These are phyloP conservation scores for Kodamaea leandrae DNA, from an alignment of 805 yeast genomes.

Conservation along the genomic window DNA sequence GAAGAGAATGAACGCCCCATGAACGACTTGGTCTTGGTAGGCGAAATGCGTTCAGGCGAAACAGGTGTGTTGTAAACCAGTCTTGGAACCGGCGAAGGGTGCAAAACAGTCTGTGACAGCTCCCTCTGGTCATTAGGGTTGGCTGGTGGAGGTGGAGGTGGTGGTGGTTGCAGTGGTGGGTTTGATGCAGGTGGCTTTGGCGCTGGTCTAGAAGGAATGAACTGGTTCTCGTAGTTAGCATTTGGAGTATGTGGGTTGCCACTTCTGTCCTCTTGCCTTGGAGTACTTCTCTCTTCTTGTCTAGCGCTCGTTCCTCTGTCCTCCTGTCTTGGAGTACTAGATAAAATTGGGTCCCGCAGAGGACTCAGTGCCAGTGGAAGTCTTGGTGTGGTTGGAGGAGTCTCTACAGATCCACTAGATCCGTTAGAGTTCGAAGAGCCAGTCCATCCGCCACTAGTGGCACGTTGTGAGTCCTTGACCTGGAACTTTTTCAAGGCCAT, in stretches of 20 bases:
- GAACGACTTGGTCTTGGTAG: constrained; percentile 18
- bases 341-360: constrained; percentile 9
- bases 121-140: neutral
- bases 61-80: constrained; percentile 10
- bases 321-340: constrained; percentile 33
- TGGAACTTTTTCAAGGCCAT: constrained; percentile 44
- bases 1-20: constrained; percentile 38
- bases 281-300: constrained; percentile 26
- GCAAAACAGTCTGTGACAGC: constrained; percentile 5
- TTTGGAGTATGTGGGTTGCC: constrained; percentile 25
- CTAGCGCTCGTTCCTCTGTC: neutral
- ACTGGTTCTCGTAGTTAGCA: constrained; percentile 40
- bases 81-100: constrained; percentile 3
- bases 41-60: constrained; percentile 15
- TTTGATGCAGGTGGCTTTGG: constrained; percentile 51
- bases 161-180: constrained; percentile 11
- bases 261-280: constrained; percentile 22
- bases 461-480: constrained; percentile 16
- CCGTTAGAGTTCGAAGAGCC: constrained; percentile 11
- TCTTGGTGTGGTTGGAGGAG: constrained; percentile 32
- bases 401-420: constrained; percentile 24
- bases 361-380: constrained; percentile 11
- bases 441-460: neutral
- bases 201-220: constrained; percentile 66
- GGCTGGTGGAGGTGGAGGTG: constrained; percentile 7